Evolutionary conservation across 192 early-diverging fungal species (phyloP).

Genomic region (Umbelopsis ramanniana): DNA sequence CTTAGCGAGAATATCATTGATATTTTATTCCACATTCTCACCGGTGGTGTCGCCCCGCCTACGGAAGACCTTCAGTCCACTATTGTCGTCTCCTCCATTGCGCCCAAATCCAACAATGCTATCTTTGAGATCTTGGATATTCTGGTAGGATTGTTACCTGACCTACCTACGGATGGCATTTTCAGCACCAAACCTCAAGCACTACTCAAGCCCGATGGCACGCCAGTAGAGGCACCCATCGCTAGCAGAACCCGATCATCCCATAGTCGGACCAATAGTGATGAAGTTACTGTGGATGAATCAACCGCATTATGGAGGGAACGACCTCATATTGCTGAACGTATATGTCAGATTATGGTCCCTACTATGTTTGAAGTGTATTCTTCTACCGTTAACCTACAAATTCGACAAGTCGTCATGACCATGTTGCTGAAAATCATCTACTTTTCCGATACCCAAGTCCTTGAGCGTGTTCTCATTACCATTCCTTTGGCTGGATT

Average conservation of each 20-base stretch:
- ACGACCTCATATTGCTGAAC: constrained; percentile 40
- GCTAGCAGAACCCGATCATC: constrained; percentile 40
- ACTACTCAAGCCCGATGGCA: background rate
- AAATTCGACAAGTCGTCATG: constrained; percentile 66
- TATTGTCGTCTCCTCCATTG: constrained; percentile 19
- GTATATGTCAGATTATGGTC: constrained; percentile 56
- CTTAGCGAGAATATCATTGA: constrained; percentile 49
- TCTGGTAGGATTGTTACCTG: constrained; percentile 61
- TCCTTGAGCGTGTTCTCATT: constrained; percentile 52
- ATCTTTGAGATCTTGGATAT: constrained; percentile 60
- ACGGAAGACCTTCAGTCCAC: constrained; percentile 14
- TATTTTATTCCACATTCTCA: constrained; percentile 49
- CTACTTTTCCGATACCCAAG: constrained; percentile 48
- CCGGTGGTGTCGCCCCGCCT: constrained; percentile 27
- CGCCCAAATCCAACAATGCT: constrained; percentile 48
- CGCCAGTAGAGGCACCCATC: background rate
- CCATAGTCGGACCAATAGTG: background rate
- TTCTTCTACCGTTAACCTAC: constrained; percentile 64
- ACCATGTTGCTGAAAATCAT: constrained; percentile 63
- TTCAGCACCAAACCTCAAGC: background rate
- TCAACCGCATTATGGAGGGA: constrained; percentile 41
- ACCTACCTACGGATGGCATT: constrained; percentile 44
- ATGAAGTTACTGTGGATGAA: constrained; percentile 30
- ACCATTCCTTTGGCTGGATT: constrained; percentile 54
- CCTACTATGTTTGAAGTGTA: constrained; percentile 79